Percentiles rank a stretch among this genome's conserved stretches.
These are phyloP conservation scores for Hymenotorrendiella dingleyae DNA, from an alignment of 2,329 filamentous ascomycete genomes.

Conservation along the genomic window DNA sequence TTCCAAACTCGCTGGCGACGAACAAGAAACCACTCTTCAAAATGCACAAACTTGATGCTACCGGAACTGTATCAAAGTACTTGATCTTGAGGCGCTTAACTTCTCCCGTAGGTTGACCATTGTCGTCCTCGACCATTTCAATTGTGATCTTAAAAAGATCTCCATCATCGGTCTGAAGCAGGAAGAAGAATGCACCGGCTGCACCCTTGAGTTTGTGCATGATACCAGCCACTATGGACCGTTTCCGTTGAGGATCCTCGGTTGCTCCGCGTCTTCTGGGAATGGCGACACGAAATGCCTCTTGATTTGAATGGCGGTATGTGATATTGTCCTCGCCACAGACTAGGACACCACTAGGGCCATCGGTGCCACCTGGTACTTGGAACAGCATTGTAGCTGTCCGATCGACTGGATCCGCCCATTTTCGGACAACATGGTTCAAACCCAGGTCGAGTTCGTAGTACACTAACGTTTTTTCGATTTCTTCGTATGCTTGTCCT, in stretches of 20 bases:
- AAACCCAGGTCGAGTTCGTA: constrained; percentile 95
- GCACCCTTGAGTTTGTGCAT: constrained; percentile 90
- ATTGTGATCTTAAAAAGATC: constrained; percentile 96
- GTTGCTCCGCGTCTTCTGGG: constrained; percentile 80
- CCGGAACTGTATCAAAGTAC: constrained; percentile 94
- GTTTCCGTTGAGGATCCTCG: constrained; percentile 87
- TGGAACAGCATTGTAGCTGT: constrained; percentile 88
- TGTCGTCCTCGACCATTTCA: constrained; percentile 78
- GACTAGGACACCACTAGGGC: constrained; percentile 89
- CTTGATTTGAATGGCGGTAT: constrained; percentile 94
- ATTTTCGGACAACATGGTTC: constrained; percentile 95
- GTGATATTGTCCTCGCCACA: constrained; percentile 93
- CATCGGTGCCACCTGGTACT: constrained; percentile 88
- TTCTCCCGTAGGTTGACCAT: constrained; percentile 72
- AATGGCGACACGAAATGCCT: constrained; percentile 82
- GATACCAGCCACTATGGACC: constrained; percentile 82
- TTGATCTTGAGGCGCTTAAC: constrained; percentile 85
- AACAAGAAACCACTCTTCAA: constrained; percentile 95
- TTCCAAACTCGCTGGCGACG: constrained; percentile 85
- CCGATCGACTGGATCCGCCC: constrained; percentile 89
- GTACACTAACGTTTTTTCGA: constrained; percentile 90
- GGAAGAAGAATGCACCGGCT: constrained; percentile 88
- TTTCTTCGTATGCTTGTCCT: constrained; percentile 71
- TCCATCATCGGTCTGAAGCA: constrained; percentile 94
- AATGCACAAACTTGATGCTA: constrained; percentile 83